Base-by-base conservation (phyloP, 371 early-diverging fungal species). In the Catenaria anguillulae region DNA sequence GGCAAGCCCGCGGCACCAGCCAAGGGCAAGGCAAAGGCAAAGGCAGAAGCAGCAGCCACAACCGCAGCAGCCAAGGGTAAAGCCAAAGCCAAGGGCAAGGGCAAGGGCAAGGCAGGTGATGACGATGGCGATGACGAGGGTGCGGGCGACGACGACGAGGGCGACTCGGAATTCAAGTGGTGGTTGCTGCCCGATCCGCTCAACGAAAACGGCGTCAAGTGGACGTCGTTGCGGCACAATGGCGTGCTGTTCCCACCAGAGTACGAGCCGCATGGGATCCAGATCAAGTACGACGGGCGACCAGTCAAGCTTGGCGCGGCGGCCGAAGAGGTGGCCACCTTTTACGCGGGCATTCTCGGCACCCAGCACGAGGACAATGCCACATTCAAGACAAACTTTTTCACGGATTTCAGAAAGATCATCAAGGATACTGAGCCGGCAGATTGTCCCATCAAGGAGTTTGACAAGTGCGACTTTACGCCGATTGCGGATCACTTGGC, bases 281-380 rank as follows among this genome's bases (percentile, higher is more conserved):
- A 86, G 67, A 84, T 97, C 82, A 72, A 75, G 56, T 97, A 97
- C 66, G 76, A 90, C 66, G 93, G 93, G 77, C 72, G 82, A 42
- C 72, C 71, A 2, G 69, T 97, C n/a, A 72, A 67, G 1, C 74
- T 97, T 19, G 71, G 71, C 0, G 89, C 95, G 2, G 85, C 81
- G 59, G 86, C 90, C 0, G 98, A 97, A 69, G 98, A 97, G 66
- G 88, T 96, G 0, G 97, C 96, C 12, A 84, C 83, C 29, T 97
- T 96, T 71, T 97, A 84, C 77, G 98, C 92, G 24, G 86, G 82
- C 24, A 55, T 92, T 31, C 60, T 97, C 31, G 89, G 83, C 24
- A 87, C 93, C 0, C 92, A 92, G 48, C 84, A 89, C 61, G 93
- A 75, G 33, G 74, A 77, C 63, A 95, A 97, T 67, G 81, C 82